Percentiles rank a stretch among this genome's conserved stretches.
phyloP scores from a whole-genome alignment of 148 eudicot species.

The Fagopyrum esculentum region DNA sequence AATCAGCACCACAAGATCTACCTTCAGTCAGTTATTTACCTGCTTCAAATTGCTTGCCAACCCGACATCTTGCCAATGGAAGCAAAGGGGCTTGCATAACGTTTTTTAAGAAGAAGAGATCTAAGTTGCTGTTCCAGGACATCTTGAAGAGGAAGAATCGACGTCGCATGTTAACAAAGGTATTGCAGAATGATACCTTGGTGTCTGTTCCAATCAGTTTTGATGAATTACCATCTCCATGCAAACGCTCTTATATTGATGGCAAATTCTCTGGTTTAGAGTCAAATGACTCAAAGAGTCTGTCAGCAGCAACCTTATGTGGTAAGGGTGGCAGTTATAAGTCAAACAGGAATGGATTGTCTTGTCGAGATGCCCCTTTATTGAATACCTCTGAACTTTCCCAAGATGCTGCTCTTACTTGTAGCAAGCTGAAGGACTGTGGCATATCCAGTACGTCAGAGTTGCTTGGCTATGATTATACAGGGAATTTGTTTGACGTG shows the following conservation, averaged over 20 bases:
- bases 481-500: conserved; percentile 48
- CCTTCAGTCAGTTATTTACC: conserved; percentile 9
- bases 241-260: conserved; percentile 30
- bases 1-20: conserved; percentile 16
- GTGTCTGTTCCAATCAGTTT: conserved; percentile 63
- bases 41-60: conserved; percentile 15
- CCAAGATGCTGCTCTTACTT: conserved; percentile 20
- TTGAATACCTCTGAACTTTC: conserved; percentile 16
- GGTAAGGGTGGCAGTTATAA: conserved; percentile 19
- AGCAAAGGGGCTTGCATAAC: conserved; percentile 30
- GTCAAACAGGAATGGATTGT: conserved; percentile 31
- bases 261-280: conserved; percentile 38
- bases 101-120: conserved; percentile 51
- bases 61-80: conserved; percentile 24
- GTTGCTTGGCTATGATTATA: conserved; percentile 29
- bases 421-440: conserved; percentile 29
- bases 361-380: conserved; percentile 31
- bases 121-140: conserved; percentile 56
- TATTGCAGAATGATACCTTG: conserved; percentile 60
- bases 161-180: conserved; percentile 60
- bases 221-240: conserved; percentile 44
- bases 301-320: conserved; percentile 12
- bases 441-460: conserved; percentile 30
- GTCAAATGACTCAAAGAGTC: conserved; percentile 31
- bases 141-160: conserved; percentile 53